phyloP scores from a whole-genome alignment of 192 early-diverging fungal species.

The Spizellomyces sp. region DNA sequence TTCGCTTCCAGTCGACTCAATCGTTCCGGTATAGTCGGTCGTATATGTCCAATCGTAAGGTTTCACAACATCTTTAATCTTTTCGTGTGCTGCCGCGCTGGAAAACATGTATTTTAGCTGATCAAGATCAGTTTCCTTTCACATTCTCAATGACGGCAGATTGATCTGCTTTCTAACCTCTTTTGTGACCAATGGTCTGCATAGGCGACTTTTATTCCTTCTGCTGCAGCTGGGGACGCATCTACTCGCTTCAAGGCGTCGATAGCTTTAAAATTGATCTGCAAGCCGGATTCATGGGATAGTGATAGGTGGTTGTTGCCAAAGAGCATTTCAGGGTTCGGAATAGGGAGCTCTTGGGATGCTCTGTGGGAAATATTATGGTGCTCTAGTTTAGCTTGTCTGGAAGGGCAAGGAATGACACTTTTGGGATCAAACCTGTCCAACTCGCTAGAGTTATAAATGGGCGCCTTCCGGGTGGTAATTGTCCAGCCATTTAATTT shows the following conservation, averaged over 20 bases:
- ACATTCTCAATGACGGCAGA: neutral
- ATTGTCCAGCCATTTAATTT: constrained; percentile 57
- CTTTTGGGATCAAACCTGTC: constrained; percentile 38
- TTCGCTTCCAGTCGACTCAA: neutral
- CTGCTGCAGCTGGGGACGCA: constrained; percentile 63
- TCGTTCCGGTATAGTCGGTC: constrained; percentile 76
- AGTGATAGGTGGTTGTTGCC: constrained; percentile 79
- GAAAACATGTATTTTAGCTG: constrained; percentile 1
- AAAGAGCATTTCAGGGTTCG: constrained; percentile 97
- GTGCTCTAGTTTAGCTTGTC: neutral
- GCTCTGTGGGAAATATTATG: constrained; percentile 6
- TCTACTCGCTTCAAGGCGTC: constrained; percentile 77
- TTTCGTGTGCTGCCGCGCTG: constrained; percentile 34
- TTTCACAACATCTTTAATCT: constrained; percentile 81
- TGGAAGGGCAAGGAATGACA: neutral
- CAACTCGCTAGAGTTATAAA: constrained; percentile 58
- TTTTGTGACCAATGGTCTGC: constrained; percentile 84
- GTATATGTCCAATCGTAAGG: constrained; percentile 99
- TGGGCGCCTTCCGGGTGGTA: constrained; percentile 59
- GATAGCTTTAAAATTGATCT: constrained; percentile 64
- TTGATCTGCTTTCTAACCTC: constrained; percentile 47
- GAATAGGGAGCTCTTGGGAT: constrained; percentile 48
- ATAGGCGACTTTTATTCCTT: constrained; percentile 81
- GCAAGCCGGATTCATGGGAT: constrained; percentile 55
- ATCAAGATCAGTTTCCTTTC: neutral